These are phyloP conservation scores for Peronospora belbahrii DNA, from an alignment of 352 stramenopile species.

Conservation along the genomic window DNA sequence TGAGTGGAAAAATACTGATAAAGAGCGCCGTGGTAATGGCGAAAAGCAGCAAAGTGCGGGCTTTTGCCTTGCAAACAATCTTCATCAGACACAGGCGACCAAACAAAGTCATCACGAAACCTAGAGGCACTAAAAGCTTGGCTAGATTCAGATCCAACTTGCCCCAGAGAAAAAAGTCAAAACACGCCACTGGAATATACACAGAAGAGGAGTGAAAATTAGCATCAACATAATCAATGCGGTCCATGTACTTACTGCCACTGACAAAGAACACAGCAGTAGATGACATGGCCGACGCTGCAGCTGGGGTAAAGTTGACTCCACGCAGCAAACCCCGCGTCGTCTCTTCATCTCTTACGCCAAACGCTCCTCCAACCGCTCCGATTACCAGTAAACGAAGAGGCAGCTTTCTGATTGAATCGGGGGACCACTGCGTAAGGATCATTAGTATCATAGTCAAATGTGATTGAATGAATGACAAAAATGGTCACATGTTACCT, in stretches of 20 bases:
- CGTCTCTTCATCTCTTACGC: conserved; percentile 86
- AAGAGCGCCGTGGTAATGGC: conserved; percentile 25
- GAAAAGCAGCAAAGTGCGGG: conserved; percentile 27
- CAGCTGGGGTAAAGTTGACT: conserved; percentile 68
- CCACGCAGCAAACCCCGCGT: conserved; percentile 86
- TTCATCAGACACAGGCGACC: conserved; percentile 25
- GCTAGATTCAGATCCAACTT: conserved; percentile 27
- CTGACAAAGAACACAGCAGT: conserved; percentile 30
- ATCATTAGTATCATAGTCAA: neutral
- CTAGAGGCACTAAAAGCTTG: conserved; percentile 22
- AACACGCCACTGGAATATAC: conserved; percentile 23
- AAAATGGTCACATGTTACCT: conserved; percentile 29
- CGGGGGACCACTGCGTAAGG: conserved; percentile 29
- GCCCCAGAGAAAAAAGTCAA: conserved; percentile 38
- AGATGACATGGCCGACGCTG: conserved; percentile 74
- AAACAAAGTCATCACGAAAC: conserved; percentile 29
- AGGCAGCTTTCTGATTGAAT: conserved; percentile 63
- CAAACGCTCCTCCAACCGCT: conserved; percentile 88
- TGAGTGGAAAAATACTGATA: conserved; percentile 29
- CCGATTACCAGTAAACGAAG: conserved; percentile 79
- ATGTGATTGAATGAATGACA: neutral
- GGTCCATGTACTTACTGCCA: conserved; percentile 22
- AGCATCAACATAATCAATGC: neutral
- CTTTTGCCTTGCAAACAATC: conserved; percentile 31
- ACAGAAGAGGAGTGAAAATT: conserved; percentile 5